A percentile compares a stretch with the other conserved stretches of the same genome.
Conservation (phyloP, 768 basidiomycete genomes). For the Mycena leptocephala region DNA sequence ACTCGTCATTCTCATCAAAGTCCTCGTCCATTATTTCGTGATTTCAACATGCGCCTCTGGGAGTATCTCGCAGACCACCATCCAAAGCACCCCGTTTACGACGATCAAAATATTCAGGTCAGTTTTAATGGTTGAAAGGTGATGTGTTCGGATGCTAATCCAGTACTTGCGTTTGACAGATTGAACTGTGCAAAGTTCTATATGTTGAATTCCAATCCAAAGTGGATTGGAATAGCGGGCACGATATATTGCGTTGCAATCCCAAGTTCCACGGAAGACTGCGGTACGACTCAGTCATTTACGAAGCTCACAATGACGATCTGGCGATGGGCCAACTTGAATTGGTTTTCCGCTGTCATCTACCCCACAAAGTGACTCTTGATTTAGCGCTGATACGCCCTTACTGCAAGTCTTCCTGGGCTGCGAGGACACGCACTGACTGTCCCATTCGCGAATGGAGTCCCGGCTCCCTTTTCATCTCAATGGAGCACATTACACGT, state of each 20-base stretch:
- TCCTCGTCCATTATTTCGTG: not conserved
- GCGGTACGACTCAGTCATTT: no score
- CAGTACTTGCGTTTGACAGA: not conserved
- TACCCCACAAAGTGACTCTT: not conserved
- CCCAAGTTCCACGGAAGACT: no score
- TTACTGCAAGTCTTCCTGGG: no score
- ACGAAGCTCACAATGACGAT: no score
- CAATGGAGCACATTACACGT: no score
- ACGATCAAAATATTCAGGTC: slow-evolving; percentile 7
- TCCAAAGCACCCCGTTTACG: not conserved
- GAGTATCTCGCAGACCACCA: slow-evolving; percentile 18
- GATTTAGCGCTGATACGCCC: slow-evolving; percentile 12
- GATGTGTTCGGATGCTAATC: not conserved
- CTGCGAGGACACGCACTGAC: no score
- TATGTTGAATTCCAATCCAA: no score
- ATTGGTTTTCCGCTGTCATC: slow-evolving; percentile 14
- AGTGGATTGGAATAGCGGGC: no score
- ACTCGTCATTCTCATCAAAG: not conserved
- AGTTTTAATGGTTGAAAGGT: not conserved
- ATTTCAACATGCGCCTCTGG: slow-evolving; percentile 22
- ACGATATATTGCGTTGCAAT: no score
- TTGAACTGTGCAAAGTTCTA: slow-evolving; percentile 7
- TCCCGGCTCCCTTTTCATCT: no score
- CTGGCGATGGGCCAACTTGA: slow-evolving; percentile 16
- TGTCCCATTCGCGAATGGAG: no score